phyloP scores from a whole-genome alignment of 768 basidiomycete species.

The Lentinula raphanica region DNA sequence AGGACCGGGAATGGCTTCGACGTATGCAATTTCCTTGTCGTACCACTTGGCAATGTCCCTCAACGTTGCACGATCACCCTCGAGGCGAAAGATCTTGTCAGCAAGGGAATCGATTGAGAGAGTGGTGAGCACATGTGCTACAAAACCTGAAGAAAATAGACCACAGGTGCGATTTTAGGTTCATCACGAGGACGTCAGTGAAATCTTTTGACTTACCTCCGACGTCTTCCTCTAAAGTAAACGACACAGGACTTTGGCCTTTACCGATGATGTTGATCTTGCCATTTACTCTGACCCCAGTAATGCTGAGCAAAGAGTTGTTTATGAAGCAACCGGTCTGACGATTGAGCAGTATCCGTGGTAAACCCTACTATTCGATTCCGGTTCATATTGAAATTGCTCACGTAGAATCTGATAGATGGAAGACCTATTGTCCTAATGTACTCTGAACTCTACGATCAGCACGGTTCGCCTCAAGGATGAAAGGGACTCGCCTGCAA shows the following conservation, averaged over 20 bases:
- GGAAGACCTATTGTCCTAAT: slow-evolving; percentile 25
- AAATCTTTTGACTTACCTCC: slow-evolving; percentile 17
- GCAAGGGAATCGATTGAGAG: slow-evolving; percentile 20
- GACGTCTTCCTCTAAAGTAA: slow-evolving; percentile 28
- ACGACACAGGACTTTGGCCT: slow-evolving; percentile 23
- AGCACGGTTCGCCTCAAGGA: slow-evolving; percentile 1
- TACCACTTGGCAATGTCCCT: slow-evolving; percentile 20
- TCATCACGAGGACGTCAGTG: too few relatives aligned
- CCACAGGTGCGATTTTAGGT: too few relatives aligned
- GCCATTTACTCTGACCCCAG: slow-evolving; percentile 19
- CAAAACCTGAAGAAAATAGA: slow-evolving; percentile 24
- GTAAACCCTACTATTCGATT: neutral
- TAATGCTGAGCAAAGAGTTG: slow-evolving; percentile 22
- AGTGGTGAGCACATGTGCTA: slow-evolving; percentile 29
- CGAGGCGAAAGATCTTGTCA: slow-evolving; percentile 27
- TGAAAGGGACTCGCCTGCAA: slow-evolving; percentile 18
- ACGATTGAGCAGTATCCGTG: too few relatives aligned
- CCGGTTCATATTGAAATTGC: slow-evolving; percentile 7
- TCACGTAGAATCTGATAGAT: slow-evolving; percentile 25
- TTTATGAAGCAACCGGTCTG: slow-evolving; percentile 31
- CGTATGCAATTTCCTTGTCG: slow-evolving; percentile 11
- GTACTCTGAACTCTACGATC: slow-evolving; percentile 16
- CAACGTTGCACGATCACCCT: slow-evolving; percentile 28
- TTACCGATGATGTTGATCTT: slow-evolving; percentile 25
- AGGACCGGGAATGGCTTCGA: slow-evolving; percentile 9